Conservation (phyloP, 1,139 yeast genomes). For the Hyphopichia burtonii region DNA sequence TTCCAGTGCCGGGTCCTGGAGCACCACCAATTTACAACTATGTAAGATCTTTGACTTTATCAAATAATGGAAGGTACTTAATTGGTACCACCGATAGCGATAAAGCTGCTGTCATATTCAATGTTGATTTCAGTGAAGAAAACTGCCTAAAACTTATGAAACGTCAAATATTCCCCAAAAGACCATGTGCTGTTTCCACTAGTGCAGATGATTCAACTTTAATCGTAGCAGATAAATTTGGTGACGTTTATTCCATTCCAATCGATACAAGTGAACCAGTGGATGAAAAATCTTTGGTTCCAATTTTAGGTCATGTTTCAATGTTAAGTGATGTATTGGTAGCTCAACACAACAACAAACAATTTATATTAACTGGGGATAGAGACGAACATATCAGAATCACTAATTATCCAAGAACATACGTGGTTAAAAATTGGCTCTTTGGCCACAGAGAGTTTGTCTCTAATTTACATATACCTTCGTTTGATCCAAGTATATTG, state of each 20-base stretch:
- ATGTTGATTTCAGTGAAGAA: conserved; percentile 28
- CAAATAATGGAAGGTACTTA: conserved; percentile 50
- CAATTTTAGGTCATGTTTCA: conserved; percentile 93
- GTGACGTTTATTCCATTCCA: conserved; percentile 77
- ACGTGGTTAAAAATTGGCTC: conserved; percentile 74
- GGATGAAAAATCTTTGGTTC: conserved; percentile 49
- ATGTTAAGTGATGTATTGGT: conserved; percentile 77
- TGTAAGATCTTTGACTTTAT: conserved; percentile 58
- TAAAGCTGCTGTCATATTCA: conserved; percentile 71
- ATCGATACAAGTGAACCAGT: conserved; percentile 29
- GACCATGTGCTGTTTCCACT: conserved; percentile 81
- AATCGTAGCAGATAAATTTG: conserved; percentile 92
- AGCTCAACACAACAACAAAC: conserved; percentile 43
- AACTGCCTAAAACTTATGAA: conserved; percentile 53
- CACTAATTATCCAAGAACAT: conserved; percentile 78
- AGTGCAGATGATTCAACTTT: conserved; percentile 50
- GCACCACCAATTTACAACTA: conserved; percentile 66
- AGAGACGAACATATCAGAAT: conserved; percentile 95
- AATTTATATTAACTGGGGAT: conserved; percentile 76
- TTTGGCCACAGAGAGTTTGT: conserved; percentile 88
- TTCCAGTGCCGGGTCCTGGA: conserved; percentile 65
- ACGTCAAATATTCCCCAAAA: conserved; percentile 80
- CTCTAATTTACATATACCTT: conserved; percentile 57
- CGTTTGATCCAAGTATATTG: conserved; percentile 45
- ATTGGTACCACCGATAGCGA: conserved; percentile 80